Percentiles rank a stretch among this genome's conserved stretches.
Conservation (phyloP, 2,329 filamentous ascomycete species). For the Geoglossum cookeanum region DNA sequence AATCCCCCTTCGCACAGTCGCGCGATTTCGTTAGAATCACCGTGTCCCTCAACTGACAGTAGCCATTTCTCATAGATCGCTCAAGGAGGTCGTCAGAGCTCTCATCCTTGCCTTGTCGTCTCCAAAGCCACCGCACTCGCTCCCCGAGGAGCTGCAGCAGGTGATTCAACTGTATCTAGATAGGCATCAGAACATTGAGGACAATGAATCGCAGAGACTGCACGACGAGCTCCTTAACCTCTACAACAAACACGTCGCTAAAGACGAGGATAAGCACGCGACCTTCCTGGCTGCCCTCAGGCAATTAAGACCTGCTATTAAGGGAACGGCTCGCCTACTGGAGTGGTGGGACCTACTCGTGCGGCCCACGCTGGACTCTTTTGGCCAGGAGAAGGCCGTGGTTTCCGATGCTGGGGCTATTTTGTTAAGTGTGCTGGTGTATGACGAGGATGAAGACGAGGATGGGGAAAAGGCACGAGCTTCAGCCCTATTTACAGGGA, state of each 20-base stretch:
- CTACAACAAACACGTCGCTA: conserved; percentile 44
- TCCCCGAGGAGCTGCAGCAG: conserved; percentile 44
- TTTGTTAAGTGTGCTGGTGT: conserved; percentile 42
- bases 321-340: conserved; percentile 40
- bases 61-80: conserved; percentile 18
- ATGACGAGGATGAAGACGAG: conserved; percentile 38
- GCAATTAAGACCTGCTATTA: conserved; percentile 43
- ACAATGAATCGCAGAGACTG: conserved; percentile 47
- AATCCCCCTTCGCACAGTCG: background rate
- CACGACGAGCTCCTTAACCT: conserved; percentile 52
- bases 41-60: background rate
- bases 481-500: conserved; percentile 30
- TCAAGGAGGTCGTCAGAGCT: conserved; percentile 29
- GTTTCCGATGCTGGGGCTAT: conserved; percentile 46
- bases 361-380: conserved; percentile 34
- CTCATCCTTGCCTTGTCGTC: conserved; percentile 16
- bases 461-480: conserved; percentile 20
- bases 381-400: conserved; percentile 42
- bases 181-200: conserved; percentile 47
- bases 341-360: conserved; percentile 54
- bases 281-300: conserved; percentile 52
- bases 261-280: conserved; percentile 35
- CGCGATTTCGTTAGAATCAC: background rate
- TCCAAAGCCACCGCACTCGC: conserved; percentile 24
- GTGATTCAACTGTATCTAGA: conserved; percentile 48